A percentile compares a stretch with the other conserved stretches of the same genome.
Evolutionary conservation across 2,329 filamentous ascomycete genomes (phyloP).

Genomic region (Aspergillus sp.): DNA sequence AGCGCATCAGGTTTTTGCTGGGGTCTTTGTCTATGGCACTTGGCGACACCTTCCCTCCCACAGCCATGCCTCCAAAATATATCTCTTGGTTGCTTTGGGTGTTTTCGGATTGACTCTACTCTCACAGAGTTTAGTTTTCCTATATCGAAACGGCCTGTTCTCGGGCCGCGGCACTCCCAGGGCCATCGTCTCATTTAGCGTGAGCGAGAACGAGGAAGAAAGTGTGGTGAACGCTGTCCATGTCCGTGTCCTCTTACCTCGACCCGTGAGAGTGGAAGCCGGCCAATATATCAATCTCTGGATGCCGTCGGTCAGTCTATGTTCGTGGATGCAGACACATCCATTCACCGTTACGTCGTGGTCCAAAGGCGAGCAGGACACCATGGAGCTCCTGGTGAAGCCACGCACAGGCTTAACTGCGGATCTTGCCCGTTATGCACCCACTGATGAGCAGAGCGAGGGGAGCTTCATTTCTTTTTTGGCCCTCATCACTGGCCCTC

Average conservation of each 20-base stretch:
- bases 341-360: constrained; percentile 27
- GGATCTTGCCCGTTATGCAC: constrained; percentile 20
- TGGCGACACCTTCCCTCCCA: constrained; percentile 20
- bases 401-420: constrained; percentile 25
- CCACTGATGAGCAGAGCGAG: constrained; percentile 2
- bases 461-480: constrained; percentile 17
- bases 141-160: constrained; percentile 22
- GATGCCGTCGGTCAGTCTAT: constrained; percentile 24
- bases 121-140: constrained; percentile 16
- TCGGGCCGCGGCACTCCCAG: constrained; percentile 16
- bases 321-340: constrained; percentile 24
- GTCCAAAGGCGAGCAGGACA: constrained; percentile 21
- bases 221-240: constrained; percentile 8
- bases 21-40: constrained; percentile 19
- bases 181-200: constrained; percentile 19
- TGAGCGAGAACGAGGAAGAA: constrained; percentile 7
- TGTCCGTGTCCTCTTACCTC: constrained; percentile 20
- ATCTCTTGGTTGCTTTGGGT: constrained; percentile 18
- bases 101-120: constrained; percentile 17
- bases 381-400: constrained; percentile 34
- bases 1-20: constrained; percentile 19
- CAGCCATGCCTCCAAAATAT: constrained; percentile 13
- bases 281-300: constrained; percentile 30
- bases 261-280: constrained; percentile 20
- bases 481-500: constrained; percentile 32